phyloP scores from a whole-genome alignment of 2,329 filamentous ascomycete species.

The Colletotrichum sp. region DNA sequence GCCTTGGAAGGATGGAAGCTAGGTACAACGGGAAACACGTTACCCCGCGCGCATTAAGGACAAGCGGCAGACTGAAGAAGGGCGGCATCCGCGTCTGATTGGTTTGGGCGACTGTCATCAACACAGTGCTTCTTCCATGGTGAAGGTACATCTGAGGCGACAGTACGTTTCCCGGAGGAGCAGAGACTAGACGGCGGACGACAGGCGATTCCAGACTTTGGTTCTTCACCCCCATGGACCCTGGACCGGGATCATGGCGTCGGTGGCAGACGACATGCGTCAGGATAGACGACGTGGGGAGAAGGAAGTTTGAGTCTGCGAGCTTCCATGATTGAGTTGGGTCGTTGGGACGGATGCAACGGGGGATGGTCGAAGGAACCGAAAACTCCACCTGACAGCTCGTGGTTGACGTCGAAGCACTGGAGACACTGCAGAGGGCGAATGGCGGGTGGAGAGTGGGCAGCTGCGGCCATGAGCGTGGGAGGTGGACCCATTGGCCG shows the following conservation, averaged over 20 bases:
- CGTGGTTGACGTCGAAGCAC: neutral
- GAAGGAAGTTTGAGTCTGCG: neutral
- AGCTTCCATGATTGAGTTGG: neutral
- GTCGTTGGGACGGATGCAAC: neutral
- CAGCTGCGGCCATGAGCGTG: neutral
- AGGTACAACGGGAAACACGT: slow-evolving; percentile 1
- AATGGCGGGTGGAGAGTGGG: neutral
- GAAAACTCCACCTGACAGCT: slow-evolving; percentile 1
- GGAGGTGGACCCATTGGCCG: slow-evolving; percentile 6
- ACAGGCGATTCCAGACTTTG: neutral
- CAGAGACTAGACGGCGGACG: neutral
- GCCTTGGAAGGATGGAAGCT: neutral
- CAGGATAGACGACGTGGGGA: neutral
- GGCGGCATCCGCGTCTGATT: neutral
- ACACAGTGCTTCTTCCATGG: neutral
- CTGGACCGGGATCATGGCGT: neutral
- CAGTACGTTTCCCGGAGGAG: neutral
- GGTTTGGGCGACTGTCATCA: neutral
- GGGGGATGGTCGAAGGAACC: neutral
- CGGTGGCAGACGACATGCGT: neutral
- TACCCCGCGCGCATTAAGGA: slow-evolving; percentile 8
- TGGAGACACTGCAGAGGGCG: neutral
- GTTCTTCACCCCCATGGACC: neutral
- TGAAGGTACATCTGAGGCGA: neutral
- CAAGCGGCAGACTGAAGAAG: neutral